phyloP scores from a whole-genome alignment of 2,329 filamentous ascomycete genomes.

The Botrytis cinerea region DNA sequence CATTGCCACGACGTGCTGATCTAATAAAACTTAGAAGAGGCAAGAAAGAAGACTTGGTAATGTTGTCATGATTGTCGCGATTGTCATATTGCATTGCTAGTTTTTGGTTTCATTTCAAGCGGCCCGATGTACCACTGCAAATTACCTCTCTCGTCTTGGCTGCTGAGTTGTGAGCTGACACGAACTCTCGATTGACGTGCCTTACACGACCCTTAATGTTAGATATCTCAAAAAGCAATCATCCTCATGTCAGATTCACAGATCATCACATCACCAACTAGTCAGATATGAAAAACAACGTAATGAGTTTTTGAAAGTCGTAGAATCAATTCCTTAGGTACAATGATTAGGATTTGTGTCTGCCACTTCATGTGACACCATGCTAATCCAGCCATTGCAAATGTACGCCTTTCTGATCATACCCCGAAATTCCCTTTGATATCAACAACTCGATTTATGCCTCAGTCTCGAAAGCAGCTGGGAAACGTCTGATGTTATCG shows the following conservation, averaged over 20 bases:
- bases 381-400: conserved; percentile 38
- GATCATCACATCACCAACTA: conserved; percentile 5
- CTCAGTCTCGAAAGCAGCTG: conserved; percentile 71
- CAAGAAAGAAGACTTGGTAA: not conserved
- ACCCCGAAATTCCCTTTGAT: conserved; percentile 21
- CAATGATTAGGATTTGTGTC: conserved; percentile 35
- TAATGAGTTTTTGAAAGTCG: conserved; percentile 30
- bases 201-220: not conserved
- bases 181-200: not conserved
- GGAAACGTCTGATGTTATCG: conserved; percentile 92
- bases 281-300: not conserved
- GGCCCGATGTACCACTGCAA: not conserved
- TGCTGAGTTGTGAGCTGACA: not conserved
- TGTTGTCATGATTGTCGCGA: not conserved
- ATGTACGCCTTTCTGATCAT: conserved; percentile 37
- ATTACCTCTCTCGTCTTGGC: not conserved
- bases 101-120: not conserved
- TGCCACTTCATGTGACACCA: conserved; percentile 27
- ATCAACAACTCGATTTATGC: conserved; percentile 35
- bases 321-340: conserved; percentile 39
- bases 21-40: not conserved
- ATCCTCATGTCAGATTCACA: not conserved
- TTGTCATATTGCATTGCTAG: conserved; percentile 2
- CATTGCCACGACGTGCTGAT: conserved; percentile 10
- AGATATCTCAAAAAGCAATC: not conserved